A percentile compares a stretch with the other conserved stretches of the same genome.
phyloP scores from a whole-genome alignment of 768 basidiomycete genomes.

The Coprinopsis cinerea region DNA sequence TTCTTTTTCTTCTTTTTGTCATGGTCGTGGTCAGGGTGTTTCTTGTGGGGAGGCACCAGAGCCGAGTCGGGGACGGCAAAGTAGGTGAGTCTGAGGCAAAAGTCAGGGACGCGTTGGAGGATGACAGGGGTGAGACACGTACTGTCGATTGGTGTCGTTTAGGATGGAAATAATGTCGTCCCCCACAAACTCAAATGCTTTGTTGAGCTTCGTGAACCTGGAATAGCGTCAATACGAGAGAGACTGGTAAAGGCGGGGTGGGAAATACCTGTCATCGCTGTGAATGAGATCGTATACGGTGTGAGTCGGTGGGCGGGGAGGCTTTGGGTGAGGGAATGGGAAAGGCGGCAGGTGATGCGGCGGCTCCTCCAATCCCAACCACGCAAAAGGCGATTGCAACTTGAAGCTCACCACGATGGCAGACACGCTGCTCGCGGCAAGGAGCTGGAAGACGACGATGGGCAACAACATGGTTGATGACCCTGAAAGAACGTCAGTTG shows the following conservation, averaged over 20 bases:
- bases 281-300: constrained; percentile 15
- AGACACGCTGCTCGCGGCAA: constrained; percentile 1
- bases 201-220: constrained; percentile 20
- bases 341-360: constrained; percentile 3
- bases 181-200: constrained; percentile 19
- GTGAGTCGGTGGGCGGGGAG: neutral
- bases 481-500: too few species aligned
- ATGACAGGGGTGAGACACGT: neutral
- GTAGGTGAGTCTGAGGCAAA: constrained; percentile 39
- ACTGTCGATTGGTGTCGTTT: constrained; percentile 10
- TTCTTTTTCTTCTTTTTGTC: neutral
- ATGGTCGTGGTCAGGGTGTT: constrained; percentile 7
- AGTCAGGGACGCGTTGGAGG: neutral
- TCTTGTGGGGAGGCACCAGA: constrained; percentile 23
- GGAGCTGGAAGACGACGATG: constrained; percentile 2
- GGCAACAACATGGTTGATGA: constrained; percentile 7
- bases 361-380: neutral
- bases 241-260: neutral
- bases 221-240: neutral
- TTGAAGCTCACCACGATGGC: constrained; percentile 7
- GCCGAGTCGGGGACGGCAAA: constrained; percentile 46
- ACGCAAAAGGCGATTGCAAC: constrained; percentile 5
- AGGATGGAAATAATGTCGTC: constrained; percentile 14
- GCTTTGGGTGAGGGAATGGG: constrained; percentile 4
- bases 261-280: constrained; percentile 12